phyloP scores from a whole-genome alignment of 2,329 filamentous ascomycete genomes.

The Colletotrichum sp. region DNA sequence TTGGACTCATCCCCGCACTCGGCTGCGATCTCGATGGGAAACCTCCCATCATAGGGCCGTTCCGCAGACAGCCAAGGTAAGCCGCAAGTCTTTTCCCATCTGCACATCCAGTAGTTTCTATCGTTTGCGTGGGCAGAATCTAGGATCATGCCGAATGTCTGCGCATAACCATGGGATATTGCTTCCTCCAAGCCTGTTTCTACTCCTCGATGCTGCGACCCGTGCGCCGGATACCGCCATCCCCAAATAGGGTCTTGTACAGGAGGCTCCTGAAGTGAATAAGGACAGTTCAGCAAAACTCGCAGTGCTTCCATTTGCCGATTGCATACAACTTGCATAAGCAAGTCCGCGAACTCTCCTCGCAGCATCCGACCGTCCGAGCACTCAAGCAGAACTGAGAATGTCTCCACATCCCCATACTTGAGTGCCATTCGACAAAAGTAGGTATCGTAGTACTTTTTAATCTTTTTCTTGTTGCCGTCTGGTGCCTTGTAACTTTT shows the following conservation, averaged over 20 bases:
- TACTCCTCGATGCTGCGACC: background rate
- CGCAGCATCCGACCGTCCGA: background rate
- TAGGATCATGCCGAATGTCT: background rate
- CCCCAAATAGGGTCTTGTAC: background rate
- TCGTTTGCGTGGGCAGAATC: background rate
- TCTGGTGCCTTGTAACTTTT: background rate
- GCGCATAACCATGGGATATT: background rate
- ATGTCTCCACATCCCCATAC: background rate
- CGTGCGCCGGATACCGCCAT: background rate
- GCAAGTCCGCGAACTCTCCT: background rate
- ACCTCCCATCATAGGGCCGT: background rate
- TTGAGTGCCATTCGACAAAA: background rate
- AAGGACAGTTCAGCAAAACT: background rate
- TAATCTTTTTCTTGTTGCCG: background rate
- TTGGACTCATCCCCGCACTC: background rate
- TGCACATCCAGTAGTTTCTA: background rate
- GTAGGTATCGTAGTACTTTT: background rate
- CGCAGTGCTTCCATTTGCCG: background rate
- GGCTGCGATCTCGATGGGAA: background rate
- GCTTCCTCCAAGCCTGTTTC: background rate
- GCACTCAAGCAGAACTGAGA: background rate
- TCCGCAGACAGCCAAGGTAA: background rate
- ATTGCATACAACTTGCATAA: background rate
- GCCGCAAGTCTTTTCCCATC: background rate
- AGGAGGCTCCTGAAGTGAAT: background rate